Evolutionary conservation across 805 yeast genomes (phyloP).

Genomic region (Kluyveromyces nonfermentans): DNA sequence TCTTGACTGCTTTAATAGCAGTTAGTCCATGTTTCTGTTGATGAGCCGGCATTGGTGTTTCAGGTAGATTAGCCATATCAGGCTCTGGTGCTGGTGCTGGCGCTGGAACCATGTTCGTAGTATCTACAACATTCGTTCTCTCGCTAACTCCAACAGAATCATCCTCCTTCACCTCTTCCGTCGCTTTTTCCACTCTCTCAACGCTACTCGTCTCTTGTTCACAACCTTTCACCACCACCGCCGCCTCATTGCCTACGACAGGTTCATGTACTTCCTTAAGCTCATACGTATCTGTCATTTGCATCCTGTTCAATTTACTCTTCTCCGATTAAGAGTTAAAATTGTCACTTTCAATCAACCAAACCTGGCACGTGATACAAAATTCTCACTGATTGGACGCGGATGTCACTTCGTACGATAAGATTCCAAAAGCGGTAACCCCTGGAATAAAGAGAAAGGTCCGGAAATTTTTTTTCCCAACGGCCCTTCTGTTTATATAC

Average conservation of each 20-base stretch:
- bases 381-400: not conserved
- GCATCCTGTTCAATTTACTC: not conserved
- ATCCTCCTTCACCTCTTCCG: conserved; percentile 13
- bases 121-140: conserved; percentile 3
- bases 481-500: conserved; percentile 4
- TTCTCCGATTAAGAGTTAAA: not conserved
- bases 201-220: conserved; percentile 11
- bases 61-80: conserved; percentile 59
- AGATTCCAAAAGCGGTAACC: conserved; percentile 1
- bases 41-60: conserved; percentile 64
- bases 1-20: conserved; percentile 74
- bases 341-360: not conserved
- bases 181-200: conserved; percentile 16
- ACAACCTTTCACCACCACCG: conserved; percentile 9
- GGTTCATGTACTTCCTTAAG: conserved; percentile 1
- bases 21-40: conserved; percentile 74
- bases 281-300: conserved; percentile 4
- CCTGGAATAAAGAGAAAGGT: not conserved
- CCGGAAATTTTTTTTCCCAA: conserved; percentile 1
- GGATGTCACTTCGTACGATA: not conserved
- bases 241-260: conserved; percentile 6
- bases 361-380: not conserved
- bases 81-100: conserved; percentile 71
- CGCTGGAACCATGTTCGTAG: conserved; percentile 38
- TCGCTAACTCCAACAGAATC: conserved; percentile 3